These are phyloP conservation scores for Tuber melanosporum DNA, from an alignment of 495 filamentous ascomycete genomes.

Conservation along the genomic window DNA sequence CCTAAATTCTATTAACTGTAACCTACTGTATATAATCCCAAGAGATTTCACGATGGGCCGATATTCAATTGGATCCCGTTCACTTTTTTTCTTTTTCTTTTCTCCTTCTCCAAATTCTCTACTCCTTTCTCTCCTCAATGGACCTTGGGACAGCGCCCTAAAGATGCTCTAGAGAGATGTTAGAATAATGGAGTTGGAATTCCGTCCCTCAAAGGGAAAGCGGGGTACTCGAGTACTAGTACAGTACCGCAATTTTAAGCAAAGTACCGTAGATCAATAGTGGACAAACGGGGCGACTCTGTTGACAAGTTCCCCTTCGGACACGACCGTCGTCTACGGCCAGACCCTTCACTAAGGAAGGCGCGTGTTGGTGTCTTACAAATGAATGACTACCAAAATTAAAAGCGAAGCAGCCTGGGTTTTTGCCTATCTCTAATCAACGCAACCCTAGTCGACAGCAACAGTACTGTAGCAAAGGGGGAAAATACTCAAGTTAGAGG, in stretches of 20 bases:
- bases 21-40: background rate
- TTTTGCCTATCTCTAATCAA: background rate
- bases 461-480: background rate
- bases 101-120: background rate
- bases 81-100: background rate
- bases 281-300: background rate
- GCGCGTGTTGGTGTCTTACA: background rate
- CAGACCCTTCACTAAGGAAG: background rate
- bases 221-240: background rate
- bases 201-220: background rate
- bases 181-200: background rate
- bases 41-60: background rate
- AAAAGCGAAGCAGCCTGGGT: background rate
- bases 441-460: background rate
- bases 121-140: background rate
- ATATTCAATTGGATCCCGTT: background rate
- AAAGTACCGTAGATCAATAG: background rate
- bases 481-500: background rate
- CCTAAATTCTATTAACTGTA: background rate
- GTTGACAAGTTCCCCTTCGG: background rate
- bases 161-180: background rate
- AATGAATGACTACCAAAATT: background rate
- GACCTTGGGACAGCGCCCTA: background rate
- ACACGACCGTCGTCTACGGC: background rate
- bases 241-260: background rate